A percentile compares a stretch with the other conserved stretches of the same genome.
phyloP scores from a whole-genome alignment of 106 monocot genomes.

The Apostasia shenzhenica region DNA sequence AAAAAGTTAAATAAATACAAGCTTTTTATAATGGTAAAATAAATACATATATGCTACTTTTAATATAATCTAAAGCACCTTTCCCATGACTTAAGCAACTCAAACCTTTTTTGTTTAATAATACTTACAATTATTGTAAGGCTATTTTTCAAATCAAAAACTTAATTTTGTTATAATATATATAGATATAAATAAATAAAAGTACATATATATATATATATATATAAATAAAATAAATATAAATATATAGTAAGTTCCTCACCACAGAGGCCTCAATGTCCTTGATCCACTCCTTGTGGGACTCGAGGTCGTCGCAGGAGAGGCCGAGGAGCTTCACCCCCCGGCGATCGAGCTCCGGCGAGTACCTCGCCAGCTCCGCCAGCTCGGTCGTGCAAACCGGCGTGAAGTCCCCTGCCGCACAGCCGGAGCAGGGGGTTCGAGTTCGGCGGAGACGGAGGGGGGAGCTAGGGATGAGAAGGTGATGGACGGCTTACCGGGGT shows the following conservation, averaged over 20 bases:
- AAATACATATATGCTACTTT: too few relatives aligned
- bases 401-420: slow-evolving; percentile 58
- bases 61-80: too few relatives aligned
- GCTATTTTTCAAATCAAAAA: too few relatives aligned
- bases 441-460: not conserved
- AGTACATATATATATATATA: too few relatives aligned
- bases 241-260: not conserved
- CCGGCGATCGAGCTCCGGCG: slow-evolving; percentile 50
- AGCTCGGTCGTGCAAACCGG: slow-evolving; percentile 78
- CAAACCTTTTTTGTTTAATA: too few relatives aligned
- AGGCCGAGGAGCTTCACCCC: slow-evolving; percentile 77
- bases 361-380: slow-evolving; percentile 50
- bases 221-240: not conserved
- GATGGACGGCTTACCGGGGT: slow-evolving; percentile 37
- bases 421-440: too few relatives aligned
- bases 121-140: too few relatives aligned
- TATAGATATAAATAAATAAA: not conserved
- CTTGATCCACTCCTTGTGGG: slow-evolving; percentile 67
- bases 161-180: not conserved
- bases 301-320: slow-evolving; percentile 51
- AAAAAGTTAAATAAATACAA: too few relatives aligned
- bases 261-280: slow-evolving; percentile 63
- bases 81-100: too few relatives aligned
- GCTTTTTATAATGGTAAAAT: too few relatives aligned
- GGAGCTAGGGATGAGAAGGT: not conserved